phyloP scores from a whole-genome alignment of 768 basidiomycete genomes.

The Sutorius australiensis region DNA sequence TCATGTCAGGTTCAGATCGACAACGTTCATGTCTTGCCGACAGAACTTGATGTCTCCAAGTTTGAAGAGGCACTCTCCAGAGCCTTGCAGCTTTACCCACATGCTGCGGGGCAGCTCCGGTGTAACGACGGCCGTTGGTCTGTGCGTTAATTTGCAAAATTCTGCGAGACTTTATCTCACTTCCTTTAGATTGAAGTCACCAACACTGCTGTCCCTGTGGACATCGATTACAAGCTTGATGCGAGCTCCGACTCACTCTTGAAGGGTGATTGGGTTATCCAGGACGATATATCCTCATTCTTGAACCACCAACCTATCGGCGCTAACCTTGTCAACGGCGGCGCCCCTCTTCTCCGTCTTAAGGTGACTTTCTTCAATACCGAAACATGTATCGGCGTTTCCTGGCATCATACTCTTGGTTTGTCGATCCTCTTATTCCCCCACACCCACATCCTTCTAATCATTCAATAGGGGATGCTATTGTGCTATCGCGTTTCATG shows the following conservation, averaged over 20 bases:
- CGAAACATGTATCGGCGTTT: slow-evolving; percentile 31
- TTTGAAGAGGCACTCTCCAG: slow-evolving; percentile 25
- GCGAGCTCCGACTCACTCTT: slow-evolving; percentile 10
- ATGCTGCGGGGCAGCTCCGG: slow-evolving; percentile 23
- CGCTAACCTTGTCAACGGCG: slow-evolving; percentile 16
- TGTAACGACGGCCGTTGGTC: slow-evolving; percentile 12
- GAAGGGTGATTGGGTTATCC: slow-evolving; percentile 26
- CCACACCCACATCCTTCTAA: neutral
- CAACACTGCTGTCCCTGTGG: slow-evolving; percentile 14
- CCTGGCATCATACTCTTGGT: slow-evolving; percentile 36
- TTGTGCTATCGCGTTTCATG: slow-evolving; percentile 29
- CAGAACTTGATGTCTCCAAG: slow-evolving; percentile 8
- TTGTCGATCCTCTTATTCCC: neutral
- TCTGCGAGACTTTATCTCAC: neutral
- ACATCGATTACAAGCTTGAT: slow-evolving; percentile 10
- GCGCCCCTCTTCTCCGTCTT: slow-evolving; percentile 22
- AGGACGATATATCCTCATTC: slow-evolving; percentile 19
- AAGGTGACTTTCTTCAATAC: slow-evolving; percentile 24
- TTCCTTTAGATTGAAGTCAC: slow-evolving; percentile 22
- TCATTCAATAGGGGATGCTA: slow-evolving; percentile 26
- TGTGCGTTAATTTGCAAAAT: slow-evolving; percentile 10
- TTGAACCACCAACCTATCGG: slow-evolving; percentile 14
- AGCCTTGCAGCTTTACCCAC: slow-evolving; percentile 24
- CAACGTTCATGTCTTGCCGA: slow-evolving; percentile 20
- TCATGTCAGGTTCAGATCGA: slow-evolving; percentile 12